These are phyloP conservation scores for Diaporthe ilicicola DNA, from an alignment of 2,329 filamentous ascomycete genomes.

Conservation along the genomic window DNA sequence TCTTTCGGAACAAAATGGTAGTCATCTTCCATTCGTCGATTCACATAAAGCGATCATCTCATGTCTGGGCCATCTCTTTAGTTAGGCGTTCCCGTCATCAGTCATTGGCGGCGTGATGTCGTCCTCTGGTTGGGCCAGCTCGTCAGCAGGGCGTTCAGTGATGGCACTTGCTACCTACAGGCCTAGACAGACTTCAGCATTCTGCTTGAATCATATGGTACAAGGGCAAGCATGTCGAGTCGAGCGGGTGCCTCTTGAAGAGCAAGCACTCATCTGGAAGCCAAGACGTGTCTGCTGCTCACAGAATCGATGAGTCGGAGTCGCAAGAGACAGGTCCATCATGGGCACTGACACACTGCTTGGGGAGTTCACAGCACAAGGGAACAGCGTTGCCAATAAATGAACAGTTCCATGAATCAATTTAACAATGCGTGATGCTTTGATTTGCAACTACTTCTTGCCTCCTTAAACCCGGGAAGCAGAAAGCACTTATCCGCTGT, in stretches of 20 bases:
- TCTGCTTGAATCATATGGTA: too few relatives aligned
- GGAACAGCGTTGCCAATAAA: too few relatives aligned
- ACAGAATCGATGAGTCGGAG: too few relatives aligned
- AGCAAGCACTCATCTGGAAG: too few relatives aligned
- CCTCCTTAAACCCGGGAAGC: not conserved
- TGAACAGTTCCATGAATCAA: not conserved
- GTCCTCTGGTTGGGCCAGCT: not conserved
- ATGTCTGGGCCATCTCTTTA: too few relatives aligned
- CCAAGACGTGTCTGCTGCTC: too few relatives aligned
- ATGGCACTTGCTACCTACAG: not conserved
- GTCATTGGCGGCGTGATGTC: not conserved
- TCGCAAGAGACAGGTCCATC: too few relatives aligned
- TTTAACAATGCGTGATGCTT: not conserved
- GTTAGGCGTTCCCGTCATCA: not conserved
- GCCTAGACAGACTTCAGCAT: too few relatives aligned
- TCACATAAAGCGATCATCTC: not conserved
- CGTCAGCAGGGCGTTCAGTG: not conserved
- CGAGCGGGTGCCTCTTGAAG: too few relatives aligned
- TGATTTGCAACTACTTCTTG: not conserved
- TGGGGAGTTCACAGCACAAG: not conserved
- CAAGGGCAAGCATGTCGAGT: too few relatives aligned
- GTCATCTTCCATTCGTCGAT: not conserved
- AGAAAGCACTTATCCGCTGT: not conserved
- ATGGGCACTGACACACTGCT: not conserved
- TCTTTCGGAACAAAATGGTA: not conserved